These are phyloP conservation scores for Diphasiastrum complanatum DNA, from an alignment of 83 land plant genomes.

Conservation along the genomic window DNA sequence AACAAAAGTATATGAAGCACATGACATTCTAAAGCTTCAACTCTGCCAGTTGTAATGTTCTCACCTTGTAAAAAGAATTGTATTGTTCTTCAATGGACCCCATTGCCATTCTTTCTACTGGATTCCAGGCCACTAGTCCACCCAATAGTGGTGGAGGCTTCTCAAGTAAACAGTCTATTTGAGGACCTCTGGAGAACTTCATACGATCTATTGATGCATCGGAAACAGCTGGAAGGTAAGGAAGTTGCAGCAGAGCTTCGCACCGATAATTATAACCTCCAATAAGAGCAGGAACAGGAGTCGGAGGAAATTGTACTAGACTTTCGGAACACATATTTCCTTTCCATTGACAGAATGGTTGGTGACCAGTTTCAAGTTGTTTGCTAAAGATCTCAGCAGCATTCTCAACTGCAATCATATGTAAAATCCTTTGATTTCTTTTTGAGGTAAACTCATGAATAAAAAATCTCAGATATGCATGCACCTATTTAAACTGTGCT, in stretches of 20 bases:
- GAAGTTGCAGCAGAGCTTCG: constrained; percentile 80
- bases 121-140: not conserved
- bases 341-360: constrained; percentile 67
- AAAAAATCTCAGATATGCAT: no score
- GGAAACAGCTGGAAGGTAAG: constrained; percentile 68
- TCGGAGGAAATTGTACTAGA: constrained; percentile 80
- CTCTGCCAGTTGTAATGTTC: not conserved
- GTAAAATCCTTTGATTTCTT: not conserved
- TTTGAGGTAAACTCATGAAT: not conserved
- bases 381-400: constrained; percentile 56
- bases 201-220: constrained; percentile 63
- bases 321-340: constrained; percentile 83
- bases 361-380: constrained; percentile 66
- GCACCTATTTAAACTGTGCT: no score
- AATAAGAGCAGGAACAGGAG: constrained; percentile 66
- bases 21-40: not conserved
- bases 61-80: constrained; percentile 19
- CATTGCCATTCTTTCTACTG: constrained; percentile 38
- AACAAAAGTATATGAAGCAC: no score
- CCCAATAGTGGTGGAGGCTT: constrained; percentile 26
- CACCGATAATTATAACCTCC: constrained; percentile 84
- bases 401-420: constrained; percentile 37
- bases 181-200: constrained; percentile 52
- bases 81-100: no score
- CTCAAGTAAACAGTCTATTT: constrained; percentile 58